Base-by-base conservation (phyloP, 2,329 filamentous ascomycete genomes). In the Penicillium olsonii region DNA sequence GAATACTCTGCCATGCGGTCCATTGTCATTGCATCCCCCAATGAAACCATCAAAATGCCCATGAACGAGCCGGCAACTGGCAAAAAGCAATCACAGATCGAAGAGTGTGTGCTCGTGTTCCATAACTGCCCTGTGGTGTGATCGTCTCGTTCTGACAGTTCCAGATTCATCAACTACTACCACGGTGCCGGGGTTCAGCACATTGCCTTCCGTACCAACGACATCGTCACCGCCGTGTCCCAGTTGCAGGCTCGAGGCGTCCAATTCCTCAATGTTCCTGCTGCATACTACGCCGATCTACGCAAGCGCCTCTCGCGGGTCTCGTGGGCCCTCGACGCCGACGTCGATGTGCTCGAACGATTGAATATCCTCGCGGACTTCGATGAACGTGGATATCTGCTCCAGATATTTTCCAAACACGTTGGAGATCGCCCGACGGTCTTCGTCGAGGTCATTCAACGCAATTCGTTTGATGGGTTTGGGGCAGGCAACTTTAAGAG, bases 401-500 rank as follows among this genome's bases (percentile, higher is more conserved):
- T 85, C 54, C 82, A 84, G 67, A 78, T 89, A 34, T 89, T 89
- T 71, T 86, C 85, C 33, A 89, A 89, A 80, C 91, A 91, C 53
- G 72, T 96, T 57, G 87, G 95, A 80, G 90, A 96, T 72, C 83
- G 91, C n/a, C 92, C 92, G 22, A 96, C 90, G 5, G 90, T 96
- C 27, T 96, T 96, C 67, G 82, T 95, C 54, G 90, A 96, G 79
- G 91, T 96, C 61, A 96, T 96, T 61, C 90, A 95, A 78, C 78
- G 90, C 44, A 86, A 92, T 60, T 84, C 88, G 48, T 96, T 96
- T 69, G 85, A 89, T 49, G 91, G 90, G 0, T 96, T 96, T 62
- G 91, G 91, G 4, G 91, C 90, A 0, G 91, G 91, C 1, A 96
- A 96, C 71, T 95, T 96, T 74, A 95, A 91, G 83, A 89, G 85